Conservation (phyloP, 2,329 filamentous ascomycete species). For the Spiromastix sp. region DNA sequence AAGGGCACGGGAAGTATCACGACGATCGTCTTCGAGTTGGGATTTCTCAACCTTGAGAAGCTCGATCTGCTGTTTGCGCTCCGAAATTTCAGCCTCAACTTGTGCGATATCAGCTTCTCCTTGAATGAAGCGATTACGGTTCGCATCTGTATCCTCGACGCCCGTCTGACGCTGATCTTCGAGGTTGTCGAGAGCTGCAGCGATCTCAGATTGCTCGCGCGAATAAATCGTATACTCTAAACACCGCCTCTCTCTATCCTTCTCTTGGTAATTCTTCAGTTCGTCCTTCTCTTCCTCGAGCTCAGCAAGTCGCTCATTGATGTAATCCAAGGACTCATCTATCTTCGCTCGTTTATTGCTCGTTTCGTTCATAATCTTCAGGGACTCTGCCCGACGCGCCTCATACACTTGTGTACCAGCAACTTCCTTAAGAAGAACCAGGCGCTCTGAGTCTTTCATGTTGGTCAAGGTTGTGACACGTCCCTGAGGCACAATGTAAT, state of each 20-base stretch:
- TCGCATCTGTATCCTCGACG: slow-evolving; percentile 73
- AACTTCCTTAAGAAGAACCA: slow-evolving; percentile 92
- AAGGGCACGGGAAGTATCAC: slow-evolving; percentile 65
- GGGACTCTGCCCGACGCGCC: slow-evolving; percentile 74
- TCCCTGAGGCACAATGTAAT: slow-evolving; percentile 97
- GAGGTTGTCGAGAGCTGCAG: slow-evolving; percentile 67
- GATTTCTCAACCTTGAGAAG: slow-evolving; percentile 73
- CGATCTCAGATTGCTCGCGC: slow-evolving; percentile 71
- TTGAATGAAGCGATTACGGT: slow-evolving; percentile 62
- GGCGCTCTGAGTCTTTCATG: slow-evolving; percentile 90
- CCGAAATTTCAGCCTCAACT: slow-evolving; percentile 68
- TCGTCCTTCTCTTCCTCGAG: slow-evolving; percentile 97
- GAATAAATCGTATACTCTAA: slow-evolving; percentile 92
- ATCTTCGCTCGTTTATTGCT: slow-evolving; percentile 92
- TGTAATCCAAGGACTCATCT: slow-evolving; percentile 81
- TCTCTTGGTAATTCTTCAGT: slow-evolving; percentile 84
- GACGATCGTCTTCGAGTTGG: slow-evolving; percentile 82
- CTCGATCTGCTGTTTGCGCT: slow-evolving; percentile 72
- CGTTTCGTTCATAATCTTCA: slow-evolving; percentile 96
- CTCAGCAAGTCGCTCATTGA: slow-evolving; percentile 79
- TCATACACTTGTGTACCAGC: slow-evolving; percentile 97
- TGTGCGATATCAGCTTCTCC: slow-evolving; percentile 69
- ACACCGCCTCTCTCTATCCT: slow-evolving; percentile 82
- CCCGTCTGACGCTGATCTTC: slow-evolving; percentile 74
- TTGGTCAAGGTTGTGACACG: slow-evolving; percentile 93